These are phyloP conservation scores for Neurospora discreta DNA, from an alignment of 495 filamentous ascomycete species.

Conservation along the genomic window DNA sequence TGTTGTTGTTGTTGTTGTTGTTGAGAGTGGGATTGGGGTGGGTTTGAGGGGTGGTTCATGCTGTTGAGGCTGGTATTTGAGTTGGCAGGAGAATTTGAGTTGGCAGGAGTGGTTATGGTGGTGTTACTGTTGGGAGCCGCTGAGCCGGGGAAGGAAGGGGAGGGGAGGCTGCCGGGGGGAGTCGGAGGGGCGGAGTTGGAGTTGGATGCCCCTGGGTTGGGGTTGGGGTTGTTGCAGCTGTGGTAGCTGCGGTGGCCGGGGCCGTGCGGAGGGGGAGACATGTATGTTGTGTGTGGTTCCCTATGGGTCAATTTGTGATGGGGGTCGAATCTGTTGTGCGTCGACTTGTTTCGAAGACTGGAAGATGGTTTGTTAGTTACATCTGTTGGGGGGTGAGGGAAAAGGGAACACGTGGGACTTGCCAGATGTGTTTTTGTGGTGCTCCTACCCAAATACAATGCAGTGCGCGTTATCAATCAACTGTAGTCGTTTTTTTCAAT, in stretches of 20 bases:
- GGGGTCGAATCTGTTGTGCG: background rate
- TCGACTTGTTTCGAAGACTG: background rate
- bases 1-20: background rate
- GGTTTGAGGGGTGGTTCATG: too few species aligned
- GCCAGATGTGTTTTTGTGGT: background rate
- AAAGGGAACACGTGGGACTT: background rate
- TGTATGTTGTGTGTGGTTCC: background rate
- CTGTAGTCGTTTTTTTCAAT: too few species aligned
- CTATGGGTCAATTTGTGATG: background rate
- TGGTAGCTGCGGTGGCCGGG: background rate
- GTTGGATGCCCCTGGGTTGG: too few species aligned
- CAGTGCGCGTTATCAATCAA: too few species aligned
- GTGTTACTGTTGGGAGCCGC: too few species aligned
- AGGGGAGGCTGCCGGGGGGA: background rate
- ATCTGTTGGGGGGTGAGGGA: background rate
- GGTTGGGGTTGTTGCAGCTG: background rate
- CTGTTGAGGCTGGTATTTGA: too few species aligned
- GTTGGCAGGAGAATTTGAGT: too few species aligned
- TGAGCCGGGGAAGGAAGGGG: background rate
- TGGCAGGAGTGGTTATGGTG: too few species aligned
- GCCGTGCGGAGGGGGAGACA: background rate
- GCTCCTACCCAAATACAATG: background rate
- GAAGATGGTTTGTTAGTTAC: background rate
- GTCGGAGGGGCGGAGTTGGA: background rate
- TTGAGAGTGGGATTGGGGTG: background rate